phyloP scores from a whole-genome alignment of 2,329 filamentous ascomycete species.

The Alternaria dauci region DNA sequence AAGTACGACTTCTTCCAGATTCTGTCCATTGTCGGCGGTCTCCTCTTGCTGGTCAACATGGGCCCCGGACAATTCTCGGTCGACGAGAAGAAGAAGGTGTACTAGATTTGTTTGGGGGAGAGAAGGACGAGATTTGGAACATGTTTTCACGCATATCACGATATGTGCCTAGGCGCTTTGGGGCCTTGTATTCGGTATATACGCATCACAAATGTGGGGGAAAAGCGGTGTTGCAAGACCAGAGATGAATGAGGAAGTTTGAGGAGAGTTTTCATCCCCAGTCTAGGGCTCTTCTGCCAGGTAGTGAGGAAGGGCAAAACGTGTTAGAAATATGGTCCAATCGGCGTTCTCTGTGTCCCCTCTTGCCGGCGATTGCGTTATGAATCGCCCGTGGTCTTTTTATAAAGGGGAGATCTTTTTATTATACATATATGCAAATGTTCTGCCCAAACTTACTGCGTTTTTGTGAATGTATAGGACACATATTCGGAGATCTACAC shows the following conservation, averaged over 20 bases:
- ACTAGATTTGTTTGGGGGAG: constrained; percentile 62
- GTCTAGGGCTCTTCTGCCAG: not conserved
- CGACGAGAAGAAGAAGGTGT: constrained; percentile 99
- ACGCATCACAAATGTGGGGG: constrained; percentile 17
- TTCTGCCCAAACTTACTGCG: too few relatives aligned
- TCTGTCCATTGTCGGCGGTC: constrained; percentile 95
- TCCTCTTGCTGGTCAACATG: constrained; percentile 97
- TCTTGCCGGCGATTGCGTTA: constrained; percentile 30
- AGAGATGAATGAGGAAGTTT: not conserved
- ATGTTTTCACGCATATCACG: constrained; percentile 21
- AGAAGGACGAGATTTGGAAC: constrained; percentile 53
- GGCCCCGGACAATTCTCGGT: constrained; percentile 97
- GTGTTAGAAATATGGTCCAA: not conserved
- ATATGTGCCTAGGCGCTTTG: constrained; percentile 31
- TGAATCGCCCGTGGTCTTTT: constrained; percentile 16
- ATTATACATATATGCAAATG: not conserved
- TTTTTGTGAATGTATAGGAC: not conserved
- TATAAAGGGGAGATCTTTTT: not conserved
- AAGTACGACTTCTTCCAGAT: constrained; percentile 99
- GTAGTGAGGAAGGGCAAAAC: not conserved
- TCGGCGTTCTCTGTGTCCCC: not conserved
- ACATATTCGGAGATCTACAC: constrained; percentile 13
- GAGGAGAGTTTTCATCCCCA: not conserved
- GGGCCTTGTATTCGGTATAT: constrained; percentile 33
- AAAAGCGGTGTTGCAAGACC: not conserved